A percentile compares a stretch with the other conserved stretches of the same genome.
Conservation (phyloP, 1,139 yeast genomes). For the Zygosaccharomyces sapae region DNA sequence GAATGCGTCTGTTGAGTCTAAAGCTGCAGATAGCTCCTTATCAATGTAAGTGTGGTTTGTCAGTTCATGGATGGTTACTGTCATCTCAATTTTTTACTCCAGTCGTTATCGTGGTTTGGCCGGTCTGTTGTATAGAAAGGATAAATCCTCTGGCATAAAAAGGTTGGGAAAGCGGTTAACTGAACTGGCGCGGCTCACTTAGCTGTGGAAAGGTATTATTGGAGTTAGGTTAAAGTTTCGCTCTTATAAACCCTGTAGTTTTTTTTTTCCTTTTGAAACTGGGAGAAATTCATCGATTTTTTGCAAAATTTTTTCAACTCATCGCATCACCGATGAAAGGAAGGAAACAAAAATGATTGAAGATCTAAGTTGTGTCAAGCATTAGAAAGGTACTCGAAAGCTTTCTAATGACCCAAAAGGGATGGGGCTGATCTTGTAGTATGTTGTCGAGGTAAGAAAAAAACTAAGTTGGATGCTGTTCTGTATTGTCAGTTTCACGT, state of each 20-base stretch:
- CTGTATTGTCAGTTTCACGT: no score
- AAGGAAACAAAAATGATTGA: background rate
- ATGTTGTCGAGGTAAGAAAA: no score
- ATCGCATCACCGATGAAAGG: background rate
- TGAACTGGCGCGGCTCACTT: constrained; percentile 1
- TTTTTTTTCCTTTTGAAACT: background rate
- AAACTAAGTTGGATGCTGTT: no score
- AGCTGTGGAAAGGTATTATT: background rate
- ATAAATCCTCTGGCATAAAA: constrained; percentile 21
- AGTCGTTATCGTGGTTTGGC: constrained; percentile 22
- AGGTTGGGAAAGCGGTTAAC: constrained; percentile 6
- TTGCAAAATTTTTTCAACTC: constrained; percentile 1
- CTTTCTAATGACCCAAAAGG: no score
- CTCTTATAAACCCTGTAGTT: background rate
- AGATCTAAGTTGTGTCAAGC: background rate
- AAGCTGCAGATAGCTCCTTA: constrained; percentile 68
- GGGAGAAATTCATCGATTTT: constrained; percentile 4
- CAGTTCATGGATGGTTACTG: constrained; percentile 27
- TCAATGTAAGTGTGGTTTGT: constrained; percentile 56
- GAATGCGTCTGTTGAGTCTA: constrained; percentile 87
- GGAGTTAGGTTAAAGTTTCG: background rate
- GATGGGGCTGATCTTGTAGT: no score
- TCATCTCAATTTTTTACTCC: constrained; percentile 19
- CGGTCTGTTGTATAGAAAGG: constrained; percentile 22
- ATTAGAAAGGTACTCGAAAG: no score